Base-by-base conservation (phyloP, 2,329 filamentous ascomycete genomes). In the Aspergillus amoenus region DNA sequence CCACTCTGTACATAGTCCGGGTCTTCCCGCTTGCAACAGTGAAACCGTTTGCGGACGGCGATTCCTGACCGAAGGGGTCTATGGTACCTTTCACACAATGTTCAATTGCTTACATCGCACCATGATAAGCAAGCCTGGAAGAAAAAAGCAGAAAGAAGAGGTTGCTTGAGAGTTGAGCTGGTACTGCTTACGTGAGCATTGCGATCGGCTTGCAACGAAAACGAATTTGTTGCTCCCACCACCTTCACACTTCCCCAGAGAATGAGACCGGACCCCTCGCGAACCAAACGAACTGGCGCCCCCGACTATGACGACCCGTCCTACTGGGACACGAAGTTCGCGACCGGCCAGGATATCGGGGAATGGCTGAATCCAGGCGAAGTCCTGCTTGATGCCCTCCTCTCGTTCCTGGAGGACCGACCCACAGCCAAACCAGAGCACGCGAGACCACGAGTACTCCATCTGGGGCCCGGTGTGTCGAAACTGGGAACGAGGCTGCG, bases 321-420 rank as follows among this genome's bases (percentile, higher is more conserved):
- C 9, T 74, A 67, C 60, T 74, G 72, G 72, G 67, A 74, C 53
- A 52, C 30, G 8, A 69, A 68, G 34, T 74, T 74, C 51, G 68
- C 68, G 30, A 69, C 64, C n/a, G 70, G 70, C n/a, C 61, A 61
- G 13, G 72, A 74, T 66, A 67, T 73, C 13, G 71, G 72, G 24
- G 72, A 74, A 62, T 74, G 72, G 72, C 53, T 74, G 55, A 74
- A 74, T 46, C 54, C 70, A 1, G 72, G 72, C 30, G 68, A 73
- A 24, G 54, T 55, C 18, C 56, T 73, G 11, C 54, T 74, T 18
- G 70, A 71, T 8, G 60, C 61, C 3, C 65, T 64, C 4, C 24
- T 73, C 46, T 57, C 63, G 9, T 61, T 68, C 34, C 52, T 73
- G 24, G 65, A 70, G 7, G 37, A 45, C 22, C 63, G 57, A 7